Conservation (phyloP, 129 eudicot species). For the Centaurea solstitialis region DNA sequence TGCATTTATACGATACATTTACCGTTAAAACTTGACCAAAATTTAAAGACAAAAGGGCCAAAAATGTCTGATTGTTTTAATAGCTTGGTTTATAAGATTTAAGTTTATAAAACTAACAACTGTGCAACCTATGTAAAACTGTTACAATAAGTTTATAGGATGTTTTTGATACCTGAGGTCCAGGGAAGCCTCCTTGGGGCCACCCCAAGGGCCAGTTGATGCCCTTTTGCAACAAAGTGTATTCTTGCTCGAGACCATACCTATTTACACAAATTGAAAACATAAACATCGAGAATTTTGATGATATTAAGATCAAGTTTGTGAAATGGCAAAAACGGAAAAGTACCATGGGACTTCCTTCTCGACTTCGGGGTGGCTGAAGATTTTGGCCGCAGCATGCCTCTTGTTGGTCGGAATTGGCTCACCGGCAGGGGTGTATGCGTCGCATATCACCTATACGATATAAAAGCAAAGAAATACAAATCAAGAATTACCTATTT, state of each 20-base stretch:
- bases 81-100: neutral
- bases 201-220: slow-evolving; percentile 83
- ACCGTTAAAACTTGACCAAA: neutral
- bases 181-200: slow-evolving; percentile 86
- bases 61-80: neutral
- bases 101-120: neutral
- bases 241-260: slow-evolving; percentile 93
- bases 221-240: slow-evolving; percentile 68
- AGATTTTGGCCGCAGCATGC: slow-evolving; percentile 71
- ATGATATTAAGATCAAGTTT: neutral
- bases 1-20: neutral
- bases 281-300: neutral
- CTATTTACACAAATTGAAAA: slow-evolving; percentile 27
- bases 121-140: neutral
- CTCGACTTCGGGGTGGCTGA: slow-evolving; percentile 70
- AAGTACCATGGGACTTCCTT: slow-evolving; percentile 90
- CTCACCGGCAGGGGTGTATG: slow-evolving; percentile 93
- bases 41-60: neutral
- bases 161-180: slow-evolving; percentile 59
- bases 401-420: slow-evolving; percentile 96
- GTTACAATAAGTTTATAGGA: neutral
- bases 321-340: neutral
- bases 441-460: slow-evolving; percentile 82
- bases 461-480: neutral
- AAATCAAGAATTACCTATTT: neutral